phyloP scores from a whole-genome alignment of 2,329 filamentous ascomycete genomes.

The Ophiostoma ips region DNA sequence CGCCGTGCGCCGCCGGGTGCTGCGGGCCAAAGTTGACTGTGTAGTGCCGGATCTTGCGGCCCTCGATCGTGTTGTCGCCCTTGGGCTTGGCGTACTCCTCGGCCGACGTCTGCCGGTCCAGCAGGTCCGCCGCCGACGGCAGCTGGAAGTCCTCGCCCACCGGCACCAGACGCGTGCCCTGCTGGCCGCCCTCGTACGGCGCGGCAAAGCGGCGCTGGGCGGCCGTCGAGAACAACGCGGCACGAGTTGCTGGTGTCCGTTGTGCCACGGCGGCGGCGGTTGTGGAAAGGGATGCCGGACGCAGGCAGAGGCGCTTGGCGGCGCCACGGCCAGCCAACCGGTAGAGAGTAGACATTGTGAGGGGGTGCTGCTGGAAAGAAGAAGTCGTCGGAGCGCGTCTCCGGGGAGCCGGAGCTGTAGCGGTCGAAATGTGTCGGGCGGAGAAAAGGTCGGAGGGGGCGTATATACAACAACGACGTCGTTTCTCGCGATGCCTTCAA shows the following conservation, averaged over 20 bases:
- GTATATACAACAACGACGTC: constrained; percentile 1
- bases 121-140: constrained; percentile 29
- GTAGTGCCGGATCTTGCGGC: constrained; percentile 92
- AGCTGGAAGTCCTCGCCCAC: constrained; percentile 50
- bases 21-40: constrained; percentile 99
- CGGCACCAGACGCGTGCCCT: constrained; percentile 49
- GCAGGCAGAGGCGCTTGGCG: constrained; percentile 47
- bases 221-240: constrained; percentile 52
- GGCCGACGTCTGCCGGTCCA: constrained; percentile 7
- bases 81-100: constrained; percentile 26
- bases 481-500: constrained; percentile 4
- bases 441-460: neutral
- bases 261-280: constrained; percentile 4
- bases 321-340: constrained; percentile 59
- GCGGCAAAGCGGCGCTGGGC: constrained; percentile 45
- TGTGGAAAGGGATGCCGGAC: constrained; percentile 18
- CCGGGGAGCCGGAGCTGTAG: neutral
- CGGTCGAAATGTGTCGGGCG: neutral
- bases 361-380: neutral
- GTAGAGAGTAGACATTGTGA: constrained; percentile 51
- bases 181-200: constrained; percentile 24
- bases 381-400: neutral
- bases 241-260: constrained; percentile 26
- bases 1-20: constrained; percentile 95
- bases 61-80: constrained; percentile 32